Conservation (phyloP, 2,329 filamentous ascomycete species). For the Colletotrichum shisoi region DNA sequence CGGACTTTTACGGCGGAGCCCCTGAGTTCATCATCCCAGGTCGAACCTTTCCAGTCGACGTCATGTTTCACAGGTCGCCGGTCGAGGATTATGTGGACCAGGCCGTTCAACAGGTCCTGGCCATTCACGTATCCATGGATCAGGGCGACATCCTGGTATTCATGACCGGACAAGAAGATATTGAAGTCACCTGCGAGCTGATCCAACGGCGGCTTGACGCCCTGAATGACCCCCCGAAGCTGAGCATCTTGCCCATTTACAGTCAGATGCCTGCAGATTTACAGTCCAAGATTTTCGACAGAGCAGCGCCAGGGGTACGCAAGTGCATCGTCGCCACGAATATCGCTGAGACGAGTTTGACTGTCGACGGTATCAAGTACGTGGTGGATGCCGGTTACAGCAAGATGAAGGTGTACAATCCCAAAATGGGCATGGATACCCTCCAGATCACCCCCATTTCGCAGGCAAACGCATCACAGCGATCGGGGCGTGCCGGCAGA, state of each 20-base stretch:
- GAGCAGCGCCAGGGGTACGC: conserved; percentile 85
- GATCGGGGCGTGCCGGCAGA: conserved; percentile 89
- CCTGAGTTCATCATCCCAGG: conserved; percentile 97
- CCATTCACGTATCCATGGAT: conserved; percentile 95
- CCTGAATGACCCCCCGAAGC: conserved; percentile 91
- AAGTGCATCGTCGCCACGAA: conserved; percentile 99
- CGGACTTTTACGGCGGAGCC: conserved; percentile 93
- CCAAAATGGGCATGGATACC: conserved; percentile 99
- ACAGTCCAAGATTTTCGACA: conserved; percentile 97
- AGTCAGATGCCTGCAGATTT: conserved; percentile 99
- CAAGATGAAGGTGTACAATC: conserved; percentile 98
- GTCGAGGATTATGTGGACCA: conserved; percentile 98
- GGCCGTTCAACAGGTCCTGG: conserved; percentile 92
- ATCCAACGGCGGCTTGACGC: conserved; percentile 86
- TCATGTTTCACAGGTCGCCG: conserved; percentile 92
- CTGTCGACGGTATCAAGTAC: conserved; percentile 98
- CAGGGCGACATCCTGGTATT: conserved; percentile 95
- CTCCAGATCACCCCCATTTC: conserved; percentile 97
- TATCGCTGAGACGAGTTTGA: conserved; percentile 97
- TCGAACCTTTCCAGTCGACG: conserved; percentile 94
- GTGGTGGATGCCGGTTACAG: conserved; percentile 96
- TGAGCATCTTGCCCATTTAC: conserved; percentile 96
- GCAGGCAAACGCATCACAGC: conserved; percentile 92
- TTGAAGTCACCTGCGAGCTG: conserved; percentile 94
- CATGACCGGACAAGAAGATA: conserved; percentile 99